phyloP scores from a whole-genome alignment of 2,329 filamentous ascomycete genomes.

The Fusarium sp. region DNA sequence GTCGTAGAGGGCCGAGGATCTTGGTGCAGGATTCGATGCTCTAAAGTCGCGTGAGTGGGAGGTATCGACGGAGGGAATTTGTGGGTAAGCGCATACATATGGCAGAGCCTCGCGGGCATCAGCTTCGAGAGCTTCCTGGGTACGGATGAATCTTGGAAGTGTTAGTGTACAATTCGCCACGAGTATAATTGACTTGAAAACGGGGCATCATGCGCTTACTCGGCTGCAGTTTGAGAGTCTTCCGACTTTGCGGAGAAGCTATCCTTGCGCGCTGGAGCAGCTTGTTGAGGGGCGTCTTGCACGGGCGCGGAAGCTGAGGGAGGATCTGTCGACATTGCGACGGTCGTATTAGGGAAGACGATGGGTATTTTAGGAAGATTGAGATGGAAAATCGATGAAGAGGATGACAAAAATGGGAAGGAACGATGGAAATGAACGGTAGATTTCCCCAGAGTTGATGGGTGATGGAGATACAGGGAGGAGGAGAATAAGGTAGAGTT shows the following conservation, averaged over 20 bases:
- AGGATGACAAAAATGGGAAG: neutral
- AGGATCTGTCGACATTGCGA: slow-evolving; percentile 55
- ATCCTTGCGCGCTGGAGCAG: slow-evolving; percentile 58
- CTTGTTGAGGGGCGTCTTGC: slow-evolving; percentile 38
- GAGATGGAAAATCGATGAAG: neutral
- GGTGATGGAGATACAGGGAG: slow-evolving; percentile 17
- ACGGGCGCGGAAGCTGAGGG: slow-evolving; percentile 42
- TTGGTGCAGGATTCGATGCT: slow-evolving; percentile 95
- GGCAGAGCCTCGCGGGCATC: slow-evolving; percentile 95
- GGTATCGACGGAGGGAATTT: slow-evolving; percentile 2
- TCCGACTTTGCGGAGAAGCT: slow-evolving; percentile 72
- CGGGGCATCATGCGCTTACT: slow-evolving; percentile 59
- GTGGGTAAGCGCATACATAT: slow-evolving; percentile 71
- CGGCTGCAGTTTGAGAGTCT: slow-evolving; percentile 78
- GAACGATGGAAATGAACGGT: neutral
- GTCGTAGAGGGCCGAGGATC: slow-evolving; percentile 86
- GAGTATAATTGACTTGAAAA: rapidly evolving
- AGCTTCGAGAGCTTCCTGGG: slow-evolving; percentile 90
- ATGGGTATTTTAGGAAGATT: neutral
- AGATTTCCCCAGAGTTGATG: slow-evolving; percentile 6
- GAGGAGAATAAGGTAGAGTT: slow-evolving; percentile 5
- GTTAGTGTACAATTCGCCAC: neutral
- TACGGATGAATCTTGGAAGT: slow-evolving; percentile 80
- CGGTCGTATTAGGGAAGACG: neutral
- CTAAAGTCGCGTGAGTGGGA: slow-evolving; percentile 58